phyloP scores from a whole-genome alignment of 2,329 filamentous ascomycete species.

The Fusarium albidum region DNA sequence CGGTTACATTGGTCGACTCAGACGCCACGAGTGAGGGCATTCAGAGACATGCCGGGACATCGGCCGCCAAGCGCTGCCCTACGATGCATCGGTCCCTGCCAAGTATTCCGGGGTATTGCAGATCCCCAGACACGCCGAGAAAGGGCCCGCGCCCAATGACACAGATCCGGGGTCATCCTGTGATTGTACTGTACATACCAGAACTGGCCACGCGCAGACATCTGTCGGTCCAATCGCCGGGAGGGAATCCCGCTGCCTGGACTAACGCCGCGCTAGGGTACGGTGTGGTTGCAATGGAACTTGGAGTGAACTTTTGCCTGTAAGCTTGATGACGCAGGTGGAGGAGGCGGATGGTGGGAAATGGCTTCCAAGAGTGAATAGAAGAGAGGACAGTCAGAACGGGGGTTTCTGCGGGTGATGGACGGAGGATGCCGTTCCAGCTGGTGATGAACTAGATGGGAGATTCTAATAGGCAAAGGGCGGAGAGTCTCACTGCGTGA shows the following conservation, averaged over 20 bases:
- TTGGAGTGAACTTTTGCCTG: neutral
- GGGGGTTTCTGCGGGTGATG: no score
- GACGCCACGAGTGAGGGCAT: no score
- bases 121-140: neutral
- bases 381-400: no score
- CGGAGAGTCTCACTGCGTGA: no score
- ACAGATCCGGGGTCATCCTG: neutral
- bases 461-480: no score
- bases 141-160: neutral
- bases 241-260: neutral
- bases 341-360: no score
- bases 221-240: neutral
- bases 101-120: neutral
- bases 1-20: no score
- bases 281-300: neutral
- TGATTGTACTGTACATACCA: neutral
- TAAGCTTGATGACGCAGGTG: slow-evolving; percentile 3
- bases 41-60: no score
- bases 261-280: neutral
- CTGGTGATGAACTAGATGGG: no score
- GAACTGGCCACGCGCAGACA: neutral
- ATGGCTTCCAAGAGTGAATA: no score
- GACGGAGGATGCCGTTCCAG: no score
- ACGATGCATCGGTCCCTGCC: neutral
- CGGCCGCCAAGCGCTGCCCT: neutral